Conservation (phyloP, 441 rosid genomes). For the Brassica balearica region DNA sequence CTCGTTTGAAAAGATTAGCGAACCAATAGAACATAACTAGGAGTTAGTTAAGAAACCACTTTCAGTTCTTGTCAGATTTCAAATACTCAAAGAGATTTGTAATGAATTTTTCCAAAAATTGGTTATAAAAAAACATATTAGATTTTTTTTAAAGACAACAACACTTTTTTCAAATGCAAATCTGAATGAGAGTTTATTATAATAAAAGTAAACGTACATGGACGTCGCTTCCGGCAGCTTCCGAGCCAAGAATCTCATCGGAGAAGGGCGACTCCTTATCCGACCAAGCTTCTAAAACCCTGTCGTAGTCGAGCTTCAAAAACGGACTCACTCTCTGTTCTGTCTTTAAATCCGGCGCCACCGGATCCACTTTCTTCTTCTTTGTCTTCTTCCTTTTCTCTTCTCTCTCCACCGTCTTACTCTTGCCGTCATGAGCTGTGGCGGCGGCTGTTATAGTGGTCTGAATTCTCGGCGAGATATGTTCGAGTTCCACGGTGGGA, state of each 20-base stretch:
- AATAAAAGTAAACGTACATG: slow-evolving; percentile 52
- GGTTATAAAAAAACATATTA: too few relatives aligned
- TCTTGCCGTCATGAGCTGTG: too few relatives aligned
- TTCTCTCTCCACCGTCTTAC: neutral
- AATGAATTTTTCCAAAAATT: neutral
- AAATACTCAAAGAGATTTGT: neutral
- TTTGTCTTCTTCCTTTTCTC: neutral
- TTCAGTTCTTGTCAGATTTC: slow-evolving; percentile 4
- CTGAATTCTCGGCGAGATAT: slow-evolving; percentile 51
- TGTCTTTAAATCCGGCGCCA: slow-evolving; percentile 31
- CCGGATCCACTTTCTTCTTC: too few relatives aligned
- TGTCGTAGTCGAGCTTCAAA: slow-evolving; percentile 68
- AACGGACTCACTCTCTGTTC: slow-evolving; percentile 43
- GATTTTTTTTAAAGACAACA: too few relatives aligned
- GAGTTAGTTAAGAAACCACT: neutral
- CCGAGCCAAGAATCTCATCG: slow-evolving; percentile 47
- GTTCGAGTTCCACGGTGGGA: slow-evolving; percentile 59
- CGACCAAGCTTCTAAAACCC: slow-evolving; percentile 66
- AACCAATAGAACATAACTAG: neutral
- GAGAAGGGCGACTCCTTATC: slow-evolving; percentile 65
- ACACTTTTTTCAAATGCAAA: neutral
- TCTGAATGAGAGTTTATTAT: neutral
- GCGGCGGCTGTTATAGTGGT: too few relatives aligned
- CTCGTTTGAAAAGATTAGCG: neutral
- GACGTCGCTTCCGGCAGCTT: slow-evolving; percentile 51